These are phyloP conservation scores for Elsinoe batatas DNA, from an alignment of 2,329 filamentous ascomycete genomes.

Conservation along the genomic window DNA sequence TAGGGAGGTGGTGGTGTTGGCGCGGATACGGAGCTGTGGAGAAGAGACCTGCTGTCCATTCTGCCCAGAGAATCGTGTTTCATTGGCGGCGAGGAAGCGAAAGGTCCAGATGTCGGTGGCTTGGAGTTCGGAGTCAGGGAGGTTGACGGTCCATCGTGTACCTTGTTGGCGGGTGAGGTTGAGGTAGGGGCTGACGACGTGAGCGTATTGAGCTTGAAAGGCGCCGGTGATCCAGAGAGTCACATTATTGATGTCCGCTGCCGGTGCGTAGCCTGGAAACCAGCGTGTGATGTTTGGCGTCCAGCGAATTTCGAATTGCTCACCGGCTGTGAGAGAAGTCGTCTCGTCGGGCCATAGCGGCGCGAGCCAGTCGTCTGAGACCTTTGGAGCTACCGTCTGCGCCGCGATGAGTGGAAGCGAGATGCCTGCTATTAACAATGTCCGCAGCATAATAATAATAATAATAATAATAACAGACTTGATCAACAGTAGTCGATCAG, in stretches of 20 bases:
- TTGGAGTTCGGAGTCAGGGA: slow-evolving; percentile 1
- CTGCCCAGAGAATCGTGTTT: background rate
- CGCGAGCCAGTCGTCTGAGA: background rate
- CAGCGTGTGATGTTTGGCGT: slow-evolving; percentile 2
- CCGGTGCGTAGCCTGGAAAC: slow-evolving; percentile 3
- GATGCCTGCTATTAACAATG: background rate
- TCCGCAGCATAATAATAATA: background rate
- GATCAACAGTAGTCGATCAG: background rate
- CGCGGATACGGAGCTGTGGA: background rate
- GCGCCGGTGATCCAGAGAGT: slow-evolving; percentile 3
- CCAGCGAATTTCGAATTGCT: background rate
- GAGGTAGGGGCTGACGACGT: background rate
- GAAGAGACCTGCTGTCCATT: background rate
- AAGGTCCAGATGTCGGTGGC: slow-evolving; percentile 6
- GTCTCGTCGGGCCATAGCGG: slow-evolving; percentile 1
- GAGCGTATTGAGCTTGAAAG: background rate
- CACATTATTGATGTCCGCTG: background rate
- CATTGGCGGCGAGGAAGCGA: slow-evolving; percentile 1
- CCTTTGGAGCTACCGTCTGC: slow-evolving; percentile 1
- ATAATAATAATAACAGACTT: background rate
- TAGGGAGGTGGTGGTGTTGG: background rate
- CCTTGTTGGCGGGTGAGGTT: slow-evolving; percentile 1
- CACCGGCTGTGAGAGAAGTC: background rate
- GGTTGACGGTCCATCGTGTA: slow-evolving; percentile 3
- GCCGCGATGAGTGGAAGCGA: background rate